Evolutionary conservation across 176 grass and related monocot genomes (phyloP), one percentile per base, ranked within the genome.

Genomic region (Chrysopogon serrulatus): DNA sequence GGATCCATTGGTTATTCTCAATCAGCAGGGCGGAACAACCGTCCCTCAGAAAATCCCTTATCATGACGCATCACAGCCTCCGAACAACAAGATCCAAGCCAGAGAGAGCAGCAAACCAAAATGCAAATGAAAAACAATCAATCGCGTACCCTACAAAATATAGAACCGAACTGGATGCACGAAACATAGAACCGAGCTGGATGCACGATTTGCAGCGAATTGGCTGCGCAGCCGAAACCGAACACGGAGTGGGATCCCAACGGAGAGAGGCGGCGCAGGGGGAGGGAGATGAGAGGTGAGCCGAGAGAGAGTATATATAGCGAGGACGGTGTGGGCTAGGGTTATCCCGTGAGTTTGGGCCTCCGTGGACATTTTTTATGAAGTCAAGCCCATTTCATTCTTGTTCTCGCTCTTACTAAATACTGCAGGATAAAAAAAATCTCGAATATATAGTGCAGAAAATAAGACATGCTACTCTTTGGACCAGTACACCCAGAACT

Each of bases 1-100:
- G 90, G 92, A 98, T 98, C 92, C 95, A 98, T 95, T 98, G 95
- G 95, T 86, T 89, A 85, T 48, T 88, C 27, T 87, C 84, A 84
- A 91, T 92, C 90, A 94, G 64, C 76, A 78, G 72, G 86, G 83
- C 48, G 60, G 16, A 69, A 82, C 23, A 60, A 60, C 84, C 33
- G 60, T 85, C 90, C 81, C 39, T 94, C 88, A 90, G 66, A 90
- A 93, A 90, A 87, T 85, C 86, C 88, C 85, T 90, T 68, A 80
- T 61, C 39, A 47, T 42, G 39, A 48, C 4, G 54, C 91, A 93
- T 93, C 91, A 93, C 30, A 65, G 91, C 88, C 82, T 30, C 72
- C 23, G 2, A n/a, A 44, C 39, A 61, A 23, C 40, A 14, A 57
- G 59, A 79, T 33, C 16, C 19, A 47, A 30, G 6, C 2, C 30